Evolutionary conservation across 2,329 filamentous ascomycete genomes (phyloP).

Genomic region (Arachnomyces sp.): DNA sequence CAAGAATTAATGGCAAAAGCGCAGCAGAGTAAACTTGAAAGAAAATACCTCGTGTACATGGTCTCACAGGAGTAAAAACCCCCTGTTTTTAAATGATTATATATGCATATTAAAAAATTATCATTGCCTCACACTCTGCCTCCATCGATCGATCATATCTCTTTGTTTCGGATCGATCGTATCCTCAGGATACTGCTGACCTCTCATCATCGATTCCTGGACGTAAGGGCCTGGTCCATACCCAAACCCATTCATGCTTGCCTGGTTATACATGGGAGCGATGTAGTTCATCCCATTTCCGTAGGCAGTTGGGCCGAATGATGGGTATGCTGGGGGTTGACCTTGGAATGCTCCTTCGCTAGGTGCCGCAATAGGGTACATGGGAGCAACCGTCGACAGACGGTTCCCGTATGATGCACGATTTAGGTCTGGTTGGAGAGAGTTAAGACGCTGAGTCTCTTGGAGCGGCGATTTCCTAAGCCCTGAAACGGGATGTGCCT

Average conservation of each 20-base stretch:
- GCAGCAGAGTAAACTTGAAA: conserved; percentile 5
- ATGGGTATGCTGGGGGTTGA: no score
- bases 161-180: conserved; percentile 45
- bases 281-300: no score
- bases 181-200: conserved; percentile 11
- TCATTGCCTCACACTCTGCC: conserved; percentile 34
- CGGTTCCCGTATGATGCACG: conserved; percentile 9
- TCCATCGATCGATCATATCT: conserved; percentile 55
- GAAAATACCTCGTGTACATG: neutral
- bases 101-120: conserved; percentile 11
- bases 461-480: conserved; percentile 1
- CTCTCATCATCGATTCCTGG: conserved; percentile 19
- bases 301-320: no score
- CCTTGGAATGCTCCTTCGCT: no score
- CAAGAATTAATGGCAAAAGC: no score
- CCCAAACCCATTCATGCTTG: conserved; percentile 20
- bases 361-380: conserved; percentile 2
- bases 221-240: conserved; percentile 20
- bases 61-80: conserved; percentile 5
- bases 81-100: neutral
- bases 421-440: no score
- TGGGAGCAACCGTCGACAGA: conserved; percentile 8
- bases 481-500: conserved; percentile 43
- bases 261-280: conserved; percentile 17
- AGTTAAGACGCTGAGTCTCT: neutral